A percentile compares a stretch with the other conserved stretches of the same genome.
These are phyloP conservation scores for Craspedostauros australis DNA, from an alignment of 108 stramenopile species.

Conservation along the genomic window DNA sequence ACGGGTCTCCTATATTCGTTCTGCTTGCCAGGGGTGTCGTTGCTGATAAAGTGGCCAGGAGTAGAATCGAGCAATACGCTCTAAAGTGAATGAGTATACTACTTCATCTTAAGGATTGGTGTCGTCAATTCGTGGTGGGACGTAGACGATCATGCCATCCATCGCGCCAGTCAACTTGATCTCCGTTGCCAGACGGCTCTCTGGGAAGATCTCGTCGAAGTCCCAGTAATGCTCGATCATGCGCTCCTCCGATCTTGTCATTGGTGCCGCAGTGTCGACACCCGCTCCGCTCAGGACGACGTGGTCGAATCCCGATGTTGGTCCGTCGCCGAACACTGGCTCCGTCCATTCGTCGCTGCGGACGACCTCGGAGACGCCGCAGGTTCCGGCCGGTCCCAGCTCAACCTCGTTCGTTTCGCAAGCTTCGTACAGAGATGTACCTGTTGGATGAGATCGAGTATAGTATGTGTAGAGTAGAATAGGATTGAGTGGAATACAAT, in stretches of 20 bases:
- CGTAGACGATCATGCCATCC: conserved; percentile 88
- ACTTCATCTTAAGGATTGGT: conserved; percentile 82
- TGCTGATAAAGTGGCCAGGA: no score
- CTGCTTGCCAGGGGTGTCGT: no score
- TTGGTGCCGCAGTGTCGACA: conserved; percentile 44
- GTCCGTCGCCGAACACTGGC: conserved; percentile 81
- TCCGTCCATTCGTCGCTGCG: conserved; percentile 72
- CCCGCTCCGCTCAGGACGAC: conserved; percentile 69
- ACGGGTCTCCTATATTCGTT: no score
- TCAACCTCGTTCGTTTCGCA: conserved; percentile 76
- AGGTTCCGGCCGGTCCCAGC: conserved; percentile 62
- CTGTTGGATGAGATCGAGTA: conserved; percentile 10
- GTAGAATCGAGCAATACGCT: no score
- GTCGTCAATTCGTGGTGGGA: conserved; percentile 81
- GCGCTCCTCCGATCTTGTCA: conserved; percentile 38
- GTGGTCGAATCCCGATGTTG: conserved; percentile 82
- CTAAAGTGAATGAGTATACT: no score
- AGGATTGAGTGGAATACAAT: neutral
- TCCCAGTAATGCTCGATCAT: conserved; percentile 82
- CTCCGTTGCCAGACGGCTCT: conserved; percentile 68
- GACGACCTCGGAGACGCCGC: conserved; percentile 40
- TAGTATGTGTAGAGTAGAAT: neutral
- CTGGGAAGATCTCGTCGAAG: conserved; percentile 76
- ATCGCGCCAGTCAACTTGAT: conserved; percentile 69
- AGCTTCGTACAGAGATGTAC: conserved; percentile 62